Evolutionary conservation across 2,329 filamentous ascomycete species (phyloP), one percentile per base, ranked within the genome.

Genomic region (Beauveria sp.): DNA sequence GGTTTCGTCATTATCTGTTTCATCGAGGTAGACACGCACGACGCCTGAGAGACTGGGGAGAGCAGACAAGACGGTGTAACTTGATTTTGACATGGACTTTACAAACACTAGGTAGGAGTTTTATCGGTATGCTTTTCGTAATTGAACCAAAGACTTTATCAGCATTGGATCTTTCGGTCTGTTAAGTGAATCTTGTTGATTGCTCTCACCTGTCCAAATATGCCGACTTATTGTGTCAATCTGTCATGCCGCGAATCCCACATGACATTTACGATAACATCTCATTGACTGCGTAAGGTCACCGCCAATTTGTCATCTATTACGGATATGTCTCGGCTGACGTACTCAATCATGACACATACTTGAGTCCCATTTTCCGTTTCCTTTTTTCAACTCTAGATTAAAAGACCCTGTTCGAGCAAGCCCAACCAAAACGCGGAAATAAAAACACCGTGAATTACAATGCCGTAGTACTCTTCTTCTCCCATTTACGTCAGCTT

Each of bases 401-500:
- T 52, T 34, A 52, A 59, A 52, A 22, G 20, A 55, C 34, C 40
- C 56, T 10, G 34, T 47, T 37, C 22, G n/a, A 59, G 56, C 56
- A 59, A 59, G 46, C 46, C 28, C 43, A 57, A 58, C 18, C 40
- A 37, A 52, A 52, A 51, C 22, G 22, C 44, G 16, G 24, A 51
- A 34, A 26, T 5, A 44, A 44, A 48, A 52, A 51, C 44, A 51
- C 34, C 34, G 51, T 51, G 37, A 52, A 43, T 41, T 52, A 59
- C 47, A 59, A 57, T 50, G 34, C 44, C 46, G 41, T n/a, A 30
- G 20, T 20, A 20, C 18, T 34, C 9, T 20, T 47, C 43, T 9
- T 40, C 14, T 47, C 48, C 37, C 12, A 20, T 53, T 76, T 85
- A 99, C 63, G 94, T 97, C 74, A 99, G 86, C 84, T 99, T 99